Base-by-base conservation (phyloP, 2,329 filamentous ascomycete genomes). In the Ascochyta koolunga region DNA sequence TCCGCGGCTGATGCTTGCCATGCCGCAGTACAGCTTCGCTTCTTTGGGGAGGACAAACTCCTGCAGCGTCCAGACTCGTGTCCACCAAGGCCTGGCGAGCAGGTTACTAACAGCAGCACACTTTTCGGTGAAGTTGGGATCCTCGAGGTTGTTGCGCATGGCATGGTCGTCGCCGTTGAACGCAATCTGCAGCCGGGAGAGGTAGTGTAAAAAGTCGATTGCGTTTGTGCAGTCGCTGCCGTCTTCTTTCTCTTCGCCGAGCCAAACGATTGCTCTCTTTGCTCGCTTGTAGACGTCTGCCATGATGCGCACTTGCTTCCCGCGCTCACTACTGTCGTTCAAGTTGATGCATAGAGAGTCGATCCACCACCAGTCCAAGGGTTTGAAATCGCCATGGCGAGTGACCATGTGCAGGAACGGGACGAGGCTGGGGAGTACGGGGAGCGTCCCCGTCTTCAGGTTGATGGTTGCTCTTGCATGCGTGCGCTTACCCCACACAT, bases 201-300 rank as follows among this genome's bases (percentile, higher is more conserved):
- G 62, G 27, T 63, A 54, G 19, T 63, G 57, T 11, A 70, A 36
- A 36, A 72, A 69, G 4, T 64, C 50, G 29, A 70, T 60, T 0
- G 67, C 67, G 10, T 61, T 66, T 0, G 55, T 59, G 56, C 69
- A 70, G 38, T 69, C 56, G 21, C 61, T 66, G 57, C 74, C 49
- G 74, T 81, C 57, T 70, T 77, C 48, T 43, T 78, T 59, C 77
- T 76, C 68, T 78, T 81, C 43, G 47, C 62, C 24, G 35, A 65
- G 27, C 69, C 69, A 73, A 0, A 73, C 39, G 1, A 69, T 58
- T 3, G 59, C 61, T 51, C 60, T 56, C 19, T 31, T 58, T 1
- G 66, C 56, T 38, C 47, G 57, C 35, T 52, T 62, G 46, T 71
- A 73, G 16, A 73, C 70, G 1, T 68, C 54, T 5, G 64, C 64